Evolutionary conservation across 1,284 basidiomycete genomes (phyloP).

Genomic region (Ganoderma meredithae): DNA sequence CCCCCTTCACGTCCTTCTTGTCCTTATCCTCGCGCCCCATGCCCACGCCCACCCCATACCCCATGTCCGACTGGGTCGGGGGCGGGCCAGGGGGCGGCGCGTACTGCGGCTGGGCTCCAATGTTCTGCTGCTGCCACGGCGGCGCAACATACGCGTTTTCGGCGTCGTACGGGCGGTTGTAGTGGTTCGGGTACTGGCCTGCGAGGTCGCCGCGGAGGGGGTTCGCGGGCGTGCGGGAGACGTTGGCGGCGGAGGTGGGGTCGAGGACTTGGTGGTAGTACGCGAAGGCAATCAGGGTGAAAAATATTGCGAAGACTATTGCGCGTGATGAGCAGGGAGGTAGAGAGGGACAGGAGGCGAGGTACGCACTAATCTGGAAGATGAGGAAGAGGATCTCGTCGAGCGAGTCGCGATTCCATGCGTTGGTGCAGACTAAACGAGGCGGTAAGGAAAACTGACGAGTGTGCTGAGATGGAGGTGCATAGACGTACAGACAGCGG

Average conservation of each 20-base stretch:
- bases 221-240: slow-evolving; percentile 41
- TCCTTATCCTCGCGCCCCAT: slow-evolving; percentile 30
- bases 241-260: slow-evolving; percentile 54
- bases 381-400: slow-evolving; percentile 67
- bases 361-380: slow-evolving; percentile 53
- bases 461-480: not conserved
- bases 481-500: slow-evolving; percentile 51
- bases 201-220: slow-evolving; percentile 12
- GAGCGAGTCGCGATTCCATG: slow-evolving; percentile 68
- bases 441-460: slow-evolving; percentile 4
- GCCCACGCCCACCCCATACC: slow-evolving; percentile 37
- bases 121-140: slow-evolving; percentile 44
- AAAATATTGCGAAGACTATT: slow-evolving; percentile 61
- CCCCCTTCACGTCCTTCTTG: slow-evolving; percentile 37
- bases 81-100: slow-evolving; percentile 56
- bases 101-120: slow-evolving; percentile 35
- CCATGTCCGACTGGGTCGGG: slow-evolving; percentile 44
- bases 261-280: slow-evolving; percentile 79
- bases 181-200: slow-evolving; percentile 45
- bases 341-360: not conserved
- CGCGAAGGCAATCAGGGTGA: slow-evolving; percentile 65
- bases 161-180: slow-evolving; percentile 49
- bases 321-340: not conserved
- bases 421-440: slow-evolving; percentile 58
- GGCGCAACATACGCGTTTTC: slow-evolving; percentile 37